phyloP scores from a whole-genome alignment of 2,329 filamentous ascomycete genomes.

The Talaromyces albobiverticillius region DNA sequence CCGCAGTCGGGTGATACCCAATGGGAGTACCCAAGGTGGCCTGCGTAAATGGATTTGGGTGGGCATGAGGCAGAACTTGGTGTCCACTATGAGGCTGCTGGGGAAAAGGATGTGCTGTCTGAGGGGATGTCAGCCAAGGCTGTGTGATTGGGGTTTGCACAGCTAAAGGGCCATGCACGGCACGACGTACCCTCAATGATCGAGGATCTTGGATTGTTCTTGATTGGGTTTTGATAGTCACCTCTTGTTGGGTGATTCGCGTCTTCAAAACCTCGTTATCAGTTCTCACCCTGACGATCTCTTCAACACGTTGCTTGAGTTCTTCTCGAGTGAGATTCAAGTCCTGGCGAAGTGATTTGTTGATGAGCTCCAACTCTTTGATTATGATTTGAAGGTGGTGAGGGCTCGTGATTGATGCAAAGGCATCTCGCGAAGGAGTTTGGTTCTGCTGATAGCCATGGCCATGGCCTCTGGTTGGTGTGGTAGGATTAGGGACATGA shows the following conservation, averaged over 20 bases:
- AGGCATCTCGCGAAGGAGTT: not conserved
- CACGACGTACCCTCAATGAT: conserved; percentile 9
- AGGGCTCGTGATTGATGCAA: not conserved
- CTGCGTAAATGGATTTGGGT: not conserved
- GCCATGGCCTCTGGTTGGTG: not conserved
- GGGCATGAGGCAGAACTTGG: not conserved
- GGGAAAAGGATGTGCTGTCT: not conserved
- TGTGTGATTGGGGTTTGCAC: conserved; percentile 11
- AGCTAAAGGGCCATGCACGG: not conserved
- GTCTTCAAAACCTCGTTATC: conserved; percentile 19
- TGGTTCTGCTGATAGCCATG: not conserved
- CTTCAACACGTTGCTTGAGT: not conserved
- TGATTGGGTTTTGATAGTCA: conserved; percentile 26
- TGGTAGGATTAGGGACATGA: not conserved
- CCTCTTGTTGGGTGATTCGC: conserved; percentile 21
- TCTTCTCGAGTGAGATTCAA: conserved; percentile 11
- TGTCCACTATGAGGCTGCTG: not conserved
- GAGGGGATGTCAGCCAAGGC: not conserved
- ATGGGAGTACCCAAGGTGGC: too few relatives aligned
- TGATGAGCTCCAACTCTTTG: not conserved
- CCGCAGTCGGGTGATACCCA: not conserved
- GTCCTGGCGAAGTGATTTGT: not conserved
- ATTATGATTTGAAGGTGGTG: not conserved
- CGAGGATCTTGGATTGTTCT: conserved; percentile 26
- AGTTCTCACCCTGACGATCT: conserved; percentile 12